Base-by-base conservation (phyloP, 257 asterid species). In the Marsdenia floribunda region DNA sequence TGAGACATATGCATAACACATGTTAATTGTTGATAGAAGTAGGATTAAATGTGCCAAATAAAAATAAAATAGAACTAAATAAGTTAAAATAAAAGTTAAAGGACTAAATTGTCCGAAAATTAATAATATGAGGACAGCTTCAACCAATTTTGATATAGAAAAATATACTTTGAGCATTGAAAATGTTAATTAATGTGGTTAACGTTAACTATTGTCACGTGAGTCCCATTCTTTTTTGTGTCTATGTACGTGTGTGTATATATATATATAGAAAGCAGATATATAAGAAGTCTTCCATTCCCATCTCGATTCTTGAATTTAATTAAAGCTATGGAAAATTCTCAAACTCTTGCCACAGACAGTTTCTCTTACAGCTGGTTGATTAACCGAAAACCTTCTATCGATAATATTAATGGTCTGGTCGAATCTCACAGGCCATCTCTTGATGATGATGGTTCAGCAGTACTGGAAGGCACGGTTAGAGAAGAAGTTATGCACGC, bases 301-400 rank as follows among this genome's bases (percentile, higher is more conserved):
- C 19, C 63, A 71, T 42, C 40, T 60, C 35, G 40, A 29, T 29
- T 29, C 33, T 29, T 29, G 3, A 38, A 44, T 6, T 44, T 7
- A 44, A 44, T 3, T 2, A 21, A 29, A 7, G 15, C 74, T 60
- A 84, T 84, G 87, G 87, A 81, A 60, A 72, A 72, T 53, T 66
- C 78, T 58, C 83, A 71, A 12, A 15, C 73, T 66, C 83, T 80
- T 52, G 83, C 87, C 53, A 84, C 83, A 13, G 87, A 84, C 26
- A 84, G 87, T 61, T 84, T 84, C 63, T 84, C 87, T 40, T 78
- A 84, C 35, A 84, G 85, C 46, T 81, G 85, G 85, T 81, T 79
- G 70, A 72, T 69, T 18, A 46, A 80, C 74, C 65, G 33, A 19
- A 75, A 53, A 10, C 78, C 86, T 33, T 46, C 81, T 9, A 50